These are phyloP conservation scores for Rickenella mellea DNA, from an alignment of 768 basidiomycete species.

Conservation along the genomic window DNA sequence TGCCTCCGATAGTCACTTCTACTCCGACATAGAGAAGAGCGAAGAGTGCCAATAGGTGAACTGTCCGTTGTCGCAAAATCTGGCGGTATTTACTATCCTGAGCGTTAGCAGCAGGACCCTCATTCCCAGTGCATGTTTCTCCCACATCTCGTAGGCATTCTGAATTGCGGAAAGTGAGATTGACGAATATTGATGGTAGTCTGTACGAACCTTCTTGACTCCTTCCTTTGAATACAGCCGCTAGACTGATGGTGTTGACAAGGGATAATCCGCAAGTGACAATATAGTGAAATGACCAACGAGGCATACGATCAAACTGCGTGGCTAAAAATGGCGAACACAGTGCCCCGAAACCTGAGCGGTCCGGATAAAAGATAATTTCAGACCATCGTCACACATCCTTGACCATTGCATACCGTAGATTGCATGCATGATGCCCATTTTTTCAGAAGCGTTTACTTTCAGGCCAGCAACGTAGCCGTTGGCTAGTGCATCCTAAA, in stretches of 20 bases:
- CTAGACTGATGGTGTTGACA: conserved; percentile 41
- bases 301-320: conserved; percentile 55
- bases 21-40: conserved; percentile 34
- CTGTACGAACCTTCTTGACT: conserved; percentile 50
- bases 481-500: conserved; percentile 63
- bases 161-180: neutral
- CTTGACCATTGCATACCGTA: conserved; percentile 35
- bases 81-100: conserved; percentile 9
- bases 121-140: neutral
- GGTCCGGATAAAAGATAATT: conserved; percentile 4
- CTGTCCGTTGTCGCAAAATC: conserved; percentile 16
- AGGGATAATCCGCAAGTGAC: conserved; percentile 58
- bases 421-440: conserved; percentile 58
- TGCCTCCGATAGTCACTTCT: conserved; percentile 22
- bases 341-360: conserved; percentile 25
- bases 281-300: conserved; percentile 77
- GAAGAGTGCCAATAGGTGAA: conserved; percentile 34
- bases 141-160: conserved; percentile 3
- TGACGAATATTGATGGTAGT: neutral
- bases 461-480: conserved; percentile 56
- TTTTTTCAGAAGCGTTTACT: conserved; percentile 49
- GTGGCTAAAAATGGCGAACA: conserved; percentile 68
- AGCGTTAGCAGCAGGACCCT: neutral
- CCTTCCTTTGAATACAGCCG: conserved; percentile 56
- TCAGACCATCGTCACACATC: neutral